Base-by-base conservation (phyloP, 371 early-diverging fungal genomes). In the Mucor saturninus region DNA sequence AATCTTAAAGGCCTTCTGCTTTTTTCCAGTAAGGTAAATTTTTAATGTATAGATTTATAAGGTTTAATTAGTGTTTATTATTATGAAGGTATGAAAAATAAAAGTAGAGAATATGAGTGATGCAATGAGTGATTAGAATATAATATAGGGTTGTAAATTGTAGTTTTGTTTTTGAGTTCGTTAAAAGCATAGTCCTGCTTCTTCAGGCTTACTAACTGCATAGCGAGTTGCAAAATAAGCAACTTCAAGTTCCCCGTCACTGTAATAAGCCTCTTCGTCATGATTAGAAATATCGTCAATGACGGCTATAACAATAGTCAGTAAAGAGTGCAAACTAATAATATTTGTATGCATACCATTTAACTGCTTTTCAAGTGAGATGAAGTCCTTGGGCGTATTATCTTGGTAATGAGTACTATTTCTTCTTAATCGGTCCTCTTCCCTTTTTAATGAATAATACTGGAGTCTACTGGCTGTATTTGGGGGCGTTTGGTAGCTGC, bases 381-480 rank as follows among this genome's bases (percentile, higher is more conserved):
- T 78, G 14, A 81, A 73, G n/a, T 62, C 65, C 13, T 73, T 66
- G 4, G 85, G 83, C 7, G 78, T 75, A 38, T 66, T 68, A 38
- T 79, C 73, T 61, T 71, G 67, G 48, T 79, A 84, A 59, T 76
- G 68, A 2, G 76, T 64, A 55, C 80, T 80, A n/a, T 84, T 84
- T 54, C 83, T 72, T 52, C 74, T 74, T 13, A 59, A 72, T 26
- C 75, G 61, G 10, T 54, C 64, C 49, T 40, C 53, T 10, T 69
- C 62, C 4, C 66, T 50, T 7, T 21, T 28, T 52, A 60, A 10
- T 29, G 66, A 54, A 38, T 29, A 4, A 8, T 46, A 26, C 8
- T 30, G 29, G 11, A 3, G 0, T 26, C 7, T 62, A 40, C 9
- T 62, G 59, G 14, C 43, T 51, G 15, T 58, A 54, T 15, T 30